Conservation (phyloP, 176 grass and related monocot genomes). For the Neostapfia colusana region DNA sequence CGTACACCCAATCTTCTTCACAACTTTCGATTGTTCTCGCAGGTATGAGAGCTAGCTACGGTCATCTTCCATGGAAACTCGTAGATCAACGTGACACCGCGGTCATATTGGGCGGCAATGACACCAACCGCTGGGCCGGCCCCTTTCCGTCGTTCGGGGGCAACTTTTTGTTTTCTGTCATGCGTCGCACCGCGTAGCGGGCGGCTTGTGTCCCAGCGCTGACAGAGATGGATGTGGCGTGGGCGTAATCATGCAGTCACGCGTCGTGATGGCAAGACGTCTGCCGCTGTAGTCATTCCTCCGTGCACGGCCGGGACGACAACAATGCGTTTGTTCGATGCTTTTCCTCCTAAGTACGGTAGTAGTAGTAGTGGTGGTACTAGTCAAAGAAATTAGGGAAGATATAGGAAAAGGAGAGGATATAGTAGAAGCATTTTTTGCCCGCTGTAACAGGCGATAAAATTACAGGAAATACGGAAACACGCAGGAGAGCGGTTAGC, state of each 20-base stretch:
- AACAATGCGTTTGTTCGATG: not conserved
- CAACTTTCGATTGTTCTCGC: not conserved
- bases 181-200: slow-evolving; percentile 5
- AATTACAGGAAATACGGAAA: not conserved
- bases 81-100: slow-evolving; percentile 15
- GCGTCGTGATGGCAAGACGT: slow-evolving; percentile 20
- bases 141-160: not conserved
- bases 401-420: too few relatives aligned
- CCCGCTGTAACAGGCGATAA: not conserved
- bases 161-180: slow-evolving; percentile 37
- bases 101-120: slow-evolving; percentile 30
- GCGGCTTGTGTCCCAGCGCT: not conserved
- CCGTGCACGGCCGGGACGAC: slow-evolving; percentile 7
- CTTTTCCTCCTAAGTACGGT: too few relatives aligned
- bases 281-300: slow-evolving; percentile 35
- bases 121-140: slow-evolving; percentile 30
- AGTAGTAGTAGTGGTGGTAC: not conserved
- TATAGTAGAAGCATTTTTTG: not conserved
- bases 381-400: not conserved
- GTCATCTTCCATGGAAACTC: not conserved
- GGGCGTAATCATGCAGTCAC: slow-evolving; percentile 41
- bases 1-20: not conserved
- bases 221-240: slow-evolving; percentile 40
- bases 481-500: not conserved
- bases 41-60: not conserved